Conservation (phyloP, 2,329 filamentous ascomycete genomes). For the Kalmusia sp. region DNA sequence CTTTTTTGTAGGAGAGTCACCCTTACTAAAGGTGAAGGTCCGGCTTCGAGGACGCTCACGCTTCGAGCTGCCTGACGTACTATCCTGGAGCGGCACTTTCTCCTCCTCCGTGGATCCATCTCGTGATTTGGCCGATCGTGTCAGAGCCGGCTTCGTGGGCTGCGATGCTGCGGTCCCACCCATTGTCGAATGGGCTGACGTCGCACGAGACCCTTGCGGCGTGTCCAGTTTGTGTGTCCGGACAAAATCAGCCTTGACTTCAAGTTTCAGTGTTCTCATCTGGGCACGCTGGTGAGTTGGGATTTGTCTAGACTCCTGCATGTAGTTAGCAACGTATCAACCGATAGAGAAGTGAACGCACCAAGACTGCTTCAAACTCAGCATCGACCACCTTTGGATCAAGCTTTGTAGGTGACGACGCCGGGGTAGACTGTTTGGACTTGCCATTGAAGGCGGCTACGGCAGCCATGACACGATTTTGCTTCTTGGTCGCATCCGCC, state of each 20-base stretch:
- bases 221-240: constrained; percentile 78
- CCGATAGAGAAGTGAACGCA: constrained; percentile 49
- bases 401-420: constrained; percentile 46
- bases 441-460: constrained; percentile 69
- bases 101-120: constrained; percentile 36
- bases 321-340: constrained; percentile 51
- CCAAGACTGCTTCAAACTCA: constrained; percentile 68
- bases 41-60: constrained; percentile 67
- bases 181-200: constrained; percentile 50
- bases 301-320: constrained; percentile 84
- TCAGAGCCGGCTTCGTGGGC: constrained; percentile 54
- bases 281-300: constrained; percentile 92
- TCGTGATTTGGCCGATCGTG: constrained; percentile 44
- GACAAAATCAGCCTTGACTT: constrained; percentile 96
- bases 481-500: constrained; percentile 45
- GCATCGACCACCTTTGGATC: constrained; percentile 65
- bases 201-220: constrained; percentile 56
- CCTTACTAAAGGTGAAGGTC: constrained; percentile 79
- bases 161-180: constrained; percentile 26
- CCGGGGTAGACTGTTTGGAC: constrained; percentile 43
- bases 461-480: constrained; percentile 66
- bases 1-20: constrained; percentile 78
- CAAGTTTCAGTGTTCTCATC: constrained; percentile 87
- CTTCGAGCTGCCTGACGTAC: constrained; percentile 44
- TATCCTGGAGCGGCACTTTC: constrained; percentile 12